A percentile compares a stretch with the other conserved stretches of the same genome.
Conservation (phyloP, 306 rosid species). For the Cucurbita ficifolia region DNA sequence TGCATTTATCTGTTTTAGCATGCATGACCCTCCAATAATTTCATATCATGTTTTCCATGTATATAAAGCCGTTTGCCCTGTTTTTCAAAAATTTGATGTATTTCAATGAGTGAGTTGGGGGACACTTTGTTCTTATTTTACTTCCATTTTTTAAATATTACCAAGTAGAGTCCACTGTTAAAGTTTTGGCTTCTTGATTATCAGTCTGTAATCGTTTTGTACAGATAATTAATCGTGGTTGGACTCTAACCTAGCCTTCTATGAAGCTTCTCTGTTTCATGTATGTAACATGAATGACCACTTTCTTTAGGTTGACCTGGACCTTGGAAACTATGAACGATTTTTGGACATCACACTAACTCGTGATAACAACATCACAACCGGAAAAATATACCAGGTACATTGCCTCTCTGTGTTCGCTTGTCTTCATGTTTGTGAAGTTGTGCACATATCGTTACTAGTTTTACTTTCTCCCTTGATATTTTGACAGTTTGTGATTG, state of each 20-base stretch:
- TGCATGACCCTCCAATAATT: background rate
- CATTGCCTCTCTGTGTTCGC: background rate
- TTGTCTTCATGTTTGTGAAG: background rate
- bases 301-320: constrained; percentile 75
- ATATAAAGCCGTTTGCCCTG: background rate
- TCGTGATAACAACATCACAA: constrained; percentile 83
- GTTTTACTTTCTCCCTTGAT: background rate
- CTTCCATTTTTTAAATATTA: background rate
- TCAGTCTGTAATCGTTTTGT: background rate
- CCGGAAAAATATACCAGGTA: constrained; percentile 95
- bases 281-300: background rate
- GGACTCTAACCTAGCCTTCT: background rate
- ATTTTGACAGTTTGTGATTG: constrained; percentile 25
- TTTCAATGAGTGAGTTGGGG: background rate
- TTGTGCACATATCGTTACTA: background rate
- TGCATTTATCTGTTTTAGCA: background rate
- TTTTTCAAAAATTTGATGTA: background rate
- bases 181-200: background rate
- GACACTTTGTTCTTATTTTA: background rate
- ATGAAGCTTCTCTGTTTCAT: background rate
- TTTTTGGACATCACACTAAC: constrained; percentile 78
- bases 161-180: background rate
- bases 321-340: constrained; percentile 95
- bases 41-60: background rate
- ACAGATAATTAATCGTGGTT: background rate